Base-by-base conservation (phyloP, 164 flowering plant genomes). In the Vitis cinerea region DNA sequence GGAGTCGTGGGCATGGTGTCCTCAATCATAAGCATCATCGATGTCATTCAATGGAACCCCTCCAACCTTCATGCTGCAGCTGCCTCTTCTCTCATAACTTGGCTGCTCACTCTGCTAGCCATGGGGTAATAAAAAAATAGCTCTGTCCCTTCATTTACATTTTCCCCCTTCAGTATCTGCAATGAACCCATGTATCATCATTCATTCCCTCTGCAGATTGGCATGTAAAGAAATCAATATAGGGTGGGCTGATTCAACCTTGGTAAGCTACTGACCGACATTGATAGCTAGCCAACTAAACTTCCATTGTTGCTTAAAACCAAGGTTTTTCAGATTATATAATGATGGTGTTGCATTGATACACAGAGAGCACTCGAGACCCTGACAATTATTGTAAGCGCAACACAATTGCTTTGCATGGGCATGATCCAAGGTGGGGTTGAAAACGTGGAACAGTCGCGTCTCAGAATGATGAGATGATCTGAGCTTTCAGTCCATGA, bases 161-260 rank as follows among this genome's bases (percentile, higher is more conserved):
- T 52, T 60, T 47, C 31, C 48, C 9, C 56, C 3, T 49, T 3
- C 9, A 64, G 11, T 0, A 4, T 14, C 10, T 15, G 10, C 50
- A 53, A 2, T 13, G 13, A 12, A 11, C 29, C 53, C 53, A 9
- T 8, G 49, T 49, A 2, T 31, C n/a, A 54, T 9, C 14, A 17
- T 27, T 50, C 61, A 11, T 57, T 52, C 50, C 16, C 67, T 0
- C 50, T 80, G 81, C 87, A 94, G 99, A 74, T 80, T 94, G 64
- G 97, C 96, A 15, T 89, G 91, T 53, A 94, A 92, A 69, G 99
- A 94, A 83, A 92, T 94, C 12, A 53, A 83, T 53, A 55, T 83
- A 14, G 92, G 97, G 13, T 83, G 84, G 77, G 75, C 83, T 50
- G 85, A 80, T 10, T 65, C 87, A 66, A 84, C 64, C 76, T 67